A percentile compares a stretch with the other conserved stretches of the same genome.
Evolutionary conservation across 2,329 filamentous ascomycete genomes (phyloP).

Genomic region (Chaetomium olivaceum): DNA sequence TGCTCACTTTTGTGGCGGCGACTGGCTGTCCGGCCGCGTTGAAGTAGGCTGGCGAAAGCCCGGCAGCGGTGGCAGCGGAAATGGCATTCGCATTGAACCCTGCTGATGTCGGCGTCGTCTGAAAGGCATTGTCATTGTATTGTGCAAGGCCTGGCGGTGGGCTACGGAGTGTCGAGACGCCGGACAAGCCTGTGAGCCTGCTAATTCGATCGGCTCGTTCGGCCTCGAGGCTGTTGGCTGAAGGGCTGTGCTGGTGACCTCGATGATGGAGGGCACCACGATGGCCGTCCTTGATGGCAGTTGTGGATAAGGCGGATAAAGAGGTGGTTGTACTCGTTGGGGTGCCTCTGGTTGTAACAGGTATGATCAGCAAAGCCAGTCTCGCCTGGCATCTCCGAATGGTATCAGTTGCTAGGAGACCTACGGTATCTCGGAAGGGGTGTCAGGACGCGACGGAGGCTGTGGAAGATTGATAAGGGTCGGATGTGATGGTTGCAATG

Average conservation of each 20-base stretch:
- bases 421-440: constrained; percentile 87
- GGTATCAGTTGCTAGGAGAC: constrained; percentile 38
- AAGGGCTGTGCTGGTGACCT: constrained; percentile 60
- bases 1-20: constrained; percentile 76
- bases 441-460: constrained; percentile 77
- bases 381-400: neutral
- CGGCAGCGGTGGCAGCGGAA: constrained; percentile 28
- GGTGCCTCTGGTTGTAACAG: constrained; percentile 64
- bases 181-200: constrained; percentile 86
- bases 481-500: constrained; percentile 43
- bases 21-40: constrained; percentile 71
- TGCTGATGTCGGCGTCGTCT: constrained; percentile 53
- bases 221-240: constrained; percentile 77
- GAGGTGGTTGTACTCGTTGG: constrained; percentile 91
- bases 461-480: constrained; percentile 84
- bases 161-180: constrained; percentile 74
- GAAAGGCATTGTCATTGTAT: constrained; percentile 40
- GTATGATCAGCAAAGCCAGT: neutral
- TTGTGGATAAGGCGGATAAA: constrained; percentile 86
- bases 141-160: constrained; percentile 37
- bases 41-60: constrained; percentile 71
- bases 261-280: constrained; percentile 69
- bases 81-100: constrained; percentile 40
- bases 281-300: constrained; percentile 94
- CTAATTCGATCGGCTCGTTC: constrained; percentile 95